Evolutionary conservation across 2,329 filamentous ascomycete genomes (phyloP), one percentile per base, ranked within the genome.

Genomic region (Pezicula neosporulosa): DNA sequence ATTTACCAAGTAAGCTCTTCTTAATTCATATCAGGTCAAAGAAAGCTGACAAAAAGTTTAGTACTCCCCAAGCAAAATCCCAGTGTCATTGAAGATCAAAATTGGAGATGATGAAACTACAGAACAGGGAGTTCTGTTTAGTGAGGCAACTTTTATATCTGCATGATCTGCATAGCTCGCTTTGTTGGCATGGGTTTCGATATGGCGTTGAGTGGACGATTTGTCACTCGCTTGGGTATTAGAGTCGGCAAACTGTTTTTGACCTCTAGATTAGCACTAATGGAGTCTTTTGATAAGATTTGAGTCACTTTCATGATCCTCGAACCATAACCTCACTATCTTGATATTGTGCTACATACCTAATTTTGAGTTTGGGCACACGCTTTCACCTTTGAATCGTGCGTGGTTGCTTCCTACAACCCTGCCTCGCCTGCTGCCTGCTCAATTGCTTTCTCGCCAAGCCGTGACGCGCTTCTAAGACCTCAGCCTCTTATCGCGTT

Each of bases 91-190:
- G 60, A 93, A 94, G 77, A 65, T 99, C 61, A 94, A 92, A 72
- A 78, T 93, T 57, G 91, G 89, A 45, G 91, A 91, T 52, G 78
- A 89, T 63, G 87, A 92, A 63, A 81, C 85, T 55, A 76, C 78
- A 16, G 93, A 97, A 70, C 77, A 91, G 65, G 94, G 94, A 44
- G 76, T 73, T 44, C 72, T 96, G 49, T 96, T 95, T 72, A 83
- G 82, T 51, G 94, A 99, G 74, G 91, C 94, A 3, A 97, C 92
- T n/a, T 99, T 97, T 75, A 96, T 99, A 72, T 91, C 87, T 48
- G 86, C 49, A 59, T 63, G 49, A 59, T 54, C 19, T 49, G 33
- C 39, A 28, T 50, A 42, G 38, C 33, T 49, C 52, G 48, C 48
- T 46, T 54, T 42, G 42, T 50, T 57, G 54, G 54, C 47, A 47